These are phyloP conservation scores for Hypoxylon sp. DNA, from an alignment of 2,329 filamentous ascomycete genomes.

Conservation along the genomic window DNA sequence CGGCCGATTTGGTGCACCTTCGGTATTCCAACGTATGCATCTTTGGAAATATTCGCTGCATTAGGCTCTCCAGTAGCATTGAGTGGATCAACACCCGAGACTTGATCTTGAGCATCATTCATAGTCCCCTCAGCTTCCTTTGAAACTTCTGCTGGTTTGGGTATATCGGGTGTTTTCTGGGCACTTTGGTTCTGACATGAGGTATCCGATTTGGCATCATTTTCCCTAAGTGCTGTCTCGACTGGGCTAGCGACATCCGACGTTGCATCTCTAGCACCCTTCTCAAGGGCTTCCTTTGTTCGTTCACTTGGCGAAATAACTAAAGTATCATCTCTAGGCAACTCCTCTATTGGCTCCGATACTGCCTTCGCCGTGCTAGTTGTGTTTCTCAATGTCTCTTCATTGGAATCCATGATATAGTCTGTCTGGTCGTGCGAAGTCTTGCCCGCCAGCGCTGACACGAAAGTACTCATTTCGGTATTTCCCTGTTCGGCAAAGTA, in stretches of 20 bases:
- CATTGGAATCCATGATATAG: slow-evolving; percentile 19
- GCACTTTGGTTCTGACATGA: background rate
- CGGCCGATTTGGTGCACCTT: background rate
- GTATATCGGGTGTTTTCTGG: slow-evolving; percentile 8
- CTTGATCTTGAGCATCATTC: slow-evolving; percentile 16
- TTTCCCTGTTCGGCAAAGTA: slow-evolving; percentile 51
- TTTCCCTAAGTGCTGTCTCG: background rate
- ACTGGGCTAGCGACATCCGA: background rate
- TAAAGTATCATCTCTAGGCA: slow-evolving; percentile 45
- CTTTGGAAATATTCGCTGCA: background rate
- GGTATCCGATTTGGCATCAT: background rate
- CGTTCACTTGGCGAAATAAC: slow-evolving; percentile 38
- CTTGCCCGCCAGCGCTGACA: slow-evolving; percentile 46
- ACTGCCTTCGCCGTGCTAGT: background rate
- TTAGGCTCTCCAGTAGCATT: background rate
- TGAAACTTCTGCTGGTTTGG: slow-evolving; percentile 41
- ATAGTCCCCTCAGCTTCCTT: slow-evolving; percentile 45
- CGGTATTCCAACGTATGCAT: background rate
- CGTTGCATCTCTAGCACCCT: slow-evolving; percentile 3
- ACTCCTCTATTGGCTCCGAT: slow-evolving; percentile 31
- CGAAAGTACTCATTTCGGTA: slow-evolving; percentile 53
- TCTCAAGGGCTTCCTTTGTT: slow-evolving; percentile 30
- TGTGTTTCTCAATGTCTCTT: slow-evolving; percentile 9
- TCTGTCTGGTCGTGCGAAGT: slow-evolving; percentile 23
- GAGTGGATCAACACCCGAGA: background rate